phyloP scores from a whole-genome alignment of 768 basidiomycete species.

The Leucosporidium creatinivorum region DNA sequence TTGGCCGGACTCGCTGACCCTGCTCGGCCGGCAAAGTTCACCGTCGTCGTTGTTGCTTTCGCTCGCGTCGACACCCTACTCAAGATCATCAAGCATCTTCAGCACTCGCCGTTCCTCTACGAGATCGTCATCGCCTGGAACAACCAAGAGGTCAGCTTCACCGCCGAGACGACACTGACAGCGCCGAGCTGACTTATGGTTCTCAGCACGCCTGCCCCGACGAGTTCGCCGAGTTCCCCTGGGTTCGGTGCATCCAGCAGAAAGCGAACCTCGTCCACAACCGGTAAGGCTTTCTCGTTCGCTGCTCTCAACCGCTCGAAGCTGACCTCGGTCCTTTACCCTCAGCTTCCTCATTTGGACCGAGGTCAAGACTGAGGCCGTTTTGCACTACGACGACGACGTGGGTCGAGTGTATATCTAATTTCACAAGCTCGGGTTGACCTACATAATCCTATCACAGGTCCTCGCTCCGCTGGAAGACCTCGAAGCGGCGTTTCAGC shows the following conservation, averaged over 20 bases:
- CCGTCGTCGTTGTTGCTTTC: constrained; percentile 8
- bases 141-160: neutral
- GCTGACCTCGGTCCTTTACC: too few relatives aligned
- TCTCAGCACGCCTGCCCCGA: neutral
- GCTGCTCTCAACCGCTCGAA: neutral
- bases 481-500: constrained; percentile 5
- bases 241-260: constrained; percentile 4
- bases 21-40: neutral
- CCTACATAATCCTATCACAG: neutral
- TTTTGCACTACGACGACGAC: constrained; percentile 6
- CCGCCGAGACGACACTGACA: neutral
- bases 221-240: neutral
- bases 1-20: neutral
- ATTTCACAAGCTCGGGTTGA: too few relatives aligned
- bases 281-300: neutral
- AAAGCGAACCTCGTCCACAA: neutral
- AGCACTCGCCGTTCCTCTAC: neutral
- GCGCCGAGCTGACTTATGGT: too few relatives aligned
- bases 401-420: too few relatives aligned
- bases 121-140: constrained; percentile 8
- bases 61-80: neutral
- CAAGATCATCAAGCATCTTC: constrained; percentile 6
- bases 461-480: constrained; percentile 1
- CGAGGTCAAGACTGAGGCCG: constrained; percentile 5
- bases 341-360: constrained; percentile 2